Conservation (phyloP, 192 early-diverging fungal genomes). For the Linnemannia schmuckeri region DNA sequence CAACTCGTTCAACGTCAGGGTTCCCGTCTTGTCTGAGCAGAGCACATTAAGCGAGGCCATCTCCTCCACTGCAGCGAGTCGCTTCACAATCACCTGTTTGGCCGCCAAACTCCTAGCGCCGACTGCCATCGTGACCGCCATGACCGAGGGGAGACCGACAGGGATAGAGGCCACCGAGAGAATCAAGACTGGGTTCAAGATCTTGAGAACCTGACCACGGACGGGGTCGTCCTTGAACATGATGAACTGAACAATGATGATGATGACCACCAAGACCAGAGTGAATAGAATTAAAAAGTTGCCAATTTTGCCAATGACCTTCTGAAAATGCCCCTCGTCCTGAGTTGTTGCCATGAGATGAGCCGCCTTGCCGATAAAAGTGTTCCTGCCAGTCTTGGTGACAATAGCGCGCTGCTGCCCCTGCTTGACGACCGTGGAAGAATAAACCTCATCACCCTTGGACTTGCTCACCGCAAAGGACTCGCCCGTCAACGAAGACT, state of each 20-base stretch:
- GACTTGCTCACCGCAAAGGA: conserved; percentile 88
- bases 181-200: conserved; percentile 79
- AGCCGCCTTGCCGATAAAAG: conserved; percentile 92
- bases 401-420: conserved; percentile 92
- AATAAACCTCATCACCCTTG: conserved; percentile 86
- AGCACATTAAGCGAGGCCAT: conserved; percentile 90
- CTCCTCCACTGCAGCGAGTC: conserved; percentile 94
- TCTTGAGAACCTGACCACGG: conserved; percentile 70
- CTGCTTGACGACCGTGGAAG: conserved; percentile 92
- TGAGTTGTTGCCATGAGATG: conserved; percentile 86
- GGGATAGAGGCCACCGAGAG: conserved; percentile 94
- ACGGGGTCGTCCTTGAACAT: conserved; percentile 55
- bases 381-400: conserved; percentile 89
- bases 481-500: conserved; percentile 93
- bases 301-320: conserved; percentile 92
- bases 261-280: conserved; percentile 76
- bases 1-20: conserved; percentile 91
- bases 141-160: conserved; percentile 92
- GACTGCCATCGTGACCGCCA: conserved; percentile 96
- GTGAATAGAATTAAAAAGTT: conserved; percentile 92
- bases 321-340: conserved; percentile 96
- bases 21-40: conserved; percentile 91
- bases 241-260: conserved; percentile 76
- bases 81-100: conserved; percentile 94
- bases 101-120: conserved; percentile 89